Conservation (phyloP, 805 yeast genomes). For the Kazachstania bromeliacearum region DNA sequence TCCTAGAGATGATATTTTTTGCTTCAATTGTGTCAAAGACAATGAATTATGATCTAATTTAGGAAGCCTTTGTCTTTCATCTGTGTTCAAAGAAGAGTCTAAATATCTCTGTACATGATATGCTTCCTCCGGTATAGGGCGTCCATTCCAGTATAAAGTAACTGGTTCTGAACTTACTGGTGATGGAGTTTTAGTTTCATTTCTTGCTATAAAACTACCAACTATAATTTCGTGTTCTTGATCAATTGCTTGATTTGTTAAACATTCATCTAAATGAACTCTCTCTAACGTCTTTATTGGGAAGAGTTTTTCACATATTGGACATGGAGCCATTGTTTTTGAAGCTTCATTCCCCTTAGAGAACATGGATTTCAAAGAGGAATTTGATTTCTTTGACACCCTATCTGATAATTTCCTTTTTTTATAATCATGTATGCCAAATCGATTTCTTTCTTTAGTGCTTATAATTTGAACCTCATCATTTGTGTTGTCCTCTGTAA, state of each 20-base stretch:
- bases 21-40: conserved; percentile 50
- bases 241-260: conserved; percentile 24
- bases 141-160: no score
- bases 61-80: conserved; percentile 38
- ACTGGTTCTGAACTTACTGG: background rate
- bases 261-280: conserved; percentile 54
- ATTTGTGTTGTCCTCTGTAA: conserved; percentile 14
- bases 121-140: background rate
- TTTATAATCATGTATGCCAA: background rate
- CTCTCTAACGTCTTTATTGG: conserved; percentile 47
- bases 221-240: conserved; percentile 1
- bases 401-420: conserved; percentile 2
- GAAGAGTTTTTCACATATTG: conserved; percentile 52
- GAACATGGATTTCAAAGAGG: conserved; percentile 11
- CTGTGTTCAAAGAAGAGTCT: conserved; percentile 32
- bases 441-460: conserved; percentile 14
- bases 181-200: background rate
- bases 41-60: conserved; percentile 57
- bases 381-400: conserved; percentile 2
- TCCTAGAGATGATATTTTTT: conserved; percentile 44
- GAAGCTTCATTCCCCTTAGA: background rate
- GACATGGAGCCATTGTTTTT: conserved; percentile 43
- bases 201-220: background rate
- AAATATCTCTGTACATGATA: conserved; percentile 15
- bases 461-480: conserved; percentile 26